Evolutionary conservation across 306 rosid genomes (phyloP).

Genomic region (Begonia masoniana): DNA sequence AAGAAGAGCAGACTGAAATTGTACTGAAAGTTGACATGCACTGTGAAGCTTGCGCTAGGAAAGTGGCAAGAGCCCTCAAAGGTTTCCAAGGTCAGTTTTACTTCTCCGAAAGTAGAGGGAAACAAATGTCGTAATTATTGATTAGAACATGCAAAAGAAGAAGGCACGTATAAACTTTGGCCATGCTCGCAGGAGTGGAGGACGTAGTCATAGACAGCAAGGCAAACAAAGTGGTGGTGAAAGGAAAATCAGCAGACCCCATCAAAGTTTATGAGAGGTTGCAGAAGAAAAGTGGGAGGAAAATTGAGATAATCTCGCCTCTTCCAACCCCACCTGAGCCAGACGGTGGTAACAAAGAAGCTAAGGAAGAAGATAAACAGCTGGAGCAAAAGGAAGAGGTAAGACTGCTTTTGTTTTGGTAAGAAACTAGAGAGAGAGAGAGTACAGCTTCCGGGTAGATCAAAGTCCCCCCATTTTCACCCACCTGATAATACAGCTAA

Average conservation of each 20-base stretch:
- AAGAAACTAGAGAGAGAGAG: no score
- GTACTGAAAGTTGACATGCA: background rate
- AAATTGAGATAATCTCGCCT: constrained; percentile 79
- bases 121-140: no score
- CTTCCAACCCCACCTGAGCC: background rate
- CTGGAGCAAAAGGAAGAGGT: no score
- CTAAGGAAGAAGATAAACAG: no score
- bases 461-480: no score
- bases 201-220: constrained; percentile 64
- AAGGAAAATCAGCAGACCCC: constrained; percentile 87
- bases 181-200: constrained; percentile 50
- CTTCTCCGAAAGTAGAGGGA: background rate
- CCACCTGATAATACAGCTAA: no score
- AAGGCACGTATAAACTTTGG: no score
- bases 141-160: no score
- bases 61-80: background rate
- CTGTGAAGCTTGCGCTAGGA: background rate
- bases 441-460: no score
- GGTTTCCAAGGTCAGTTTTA: background rate
- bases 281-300: constrained; percentile 82
- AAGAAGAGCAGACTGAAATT: background rate
- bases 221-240: constrained; percentile 63
- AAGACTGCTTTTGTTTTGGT: background rate
- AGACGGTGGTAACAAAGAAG: no score
- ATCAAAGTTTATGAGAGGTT: constrained; percentile 65